These are phyloP conservation scores for Irpex rosettiformis DNA, from an alignment of 1,284 basidiomycete genomes.

Conservation along the genomic window DNA sequence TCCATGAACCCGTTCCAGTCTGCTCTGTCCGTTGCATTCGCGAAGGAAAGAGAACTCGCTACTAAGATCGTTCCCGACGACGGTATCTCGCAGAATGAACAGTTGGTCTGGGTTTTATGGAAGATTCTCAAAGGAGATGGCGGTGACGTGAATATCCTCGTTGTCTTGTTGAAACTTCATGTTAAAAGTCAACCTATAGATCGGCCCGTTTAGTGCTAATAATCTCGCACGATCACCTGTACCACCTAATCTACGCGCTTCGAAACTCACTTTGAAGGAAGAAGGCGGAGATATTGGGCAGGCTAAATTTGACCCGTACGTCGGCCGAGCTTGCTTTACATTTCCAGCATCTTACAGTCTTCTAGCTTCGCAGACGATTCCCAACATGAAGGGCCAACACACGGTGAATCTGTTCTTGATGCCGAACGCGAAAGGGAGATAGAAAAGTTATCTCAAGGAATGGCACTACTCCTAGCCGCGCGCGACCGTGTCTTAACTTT, in stretches of 20 bases:
- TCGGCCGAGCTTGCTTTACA: background rate
- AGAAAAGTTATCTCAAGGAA: constrained; percentile 44
- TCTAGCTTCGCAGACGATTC: constrained; percentile 33
- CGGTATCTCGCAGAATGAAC: constrained; percentile 60
- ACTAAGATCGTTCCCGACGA: constrained; percentile 45
- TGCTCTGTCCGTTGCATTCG: constrained; percentile 59
- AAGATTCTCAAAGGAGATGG: constrained; percentile 78
- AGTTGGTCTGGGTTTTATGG: constrained; percentile 79
- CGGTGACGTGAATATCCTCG: constrained; percentile 54
- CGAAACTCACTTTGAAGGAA: constrained; percentile 62
- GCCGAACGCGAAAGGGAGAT: constrained; percentile 35
- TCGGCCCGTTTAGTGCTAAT: constrained; percentile 72
- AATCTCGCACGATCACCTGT: constrained; percentile 66
- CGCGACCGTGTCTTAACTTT: constrained; percentile 67
- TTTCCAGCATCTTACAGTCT: constrained; percentile 2
- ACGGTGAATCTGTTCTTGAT: constrained; percentile 17
- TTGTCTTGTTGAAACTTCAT: background rate
- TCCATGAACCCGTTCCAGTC: constrained; percentile 75
- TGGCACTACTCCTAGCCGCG: constrained; percentile 62
- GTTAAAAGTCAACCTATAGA: constrained; percentile 35
- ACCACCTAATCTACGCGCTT: constrained; percentile 66
- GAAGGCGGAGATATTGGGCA: constrained; percentile 45
- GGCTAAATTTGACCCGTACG: constrained; percentile 32
- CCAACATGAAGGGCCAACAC: background rate
- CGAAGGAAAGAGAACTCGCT: constrained; percentile 60